A percentile compares a stretch with the other conserved stretches of the same genome.
Conservation (phyloP, 352 stramenopile species). For the Aphanomyces astaci region DNA sequence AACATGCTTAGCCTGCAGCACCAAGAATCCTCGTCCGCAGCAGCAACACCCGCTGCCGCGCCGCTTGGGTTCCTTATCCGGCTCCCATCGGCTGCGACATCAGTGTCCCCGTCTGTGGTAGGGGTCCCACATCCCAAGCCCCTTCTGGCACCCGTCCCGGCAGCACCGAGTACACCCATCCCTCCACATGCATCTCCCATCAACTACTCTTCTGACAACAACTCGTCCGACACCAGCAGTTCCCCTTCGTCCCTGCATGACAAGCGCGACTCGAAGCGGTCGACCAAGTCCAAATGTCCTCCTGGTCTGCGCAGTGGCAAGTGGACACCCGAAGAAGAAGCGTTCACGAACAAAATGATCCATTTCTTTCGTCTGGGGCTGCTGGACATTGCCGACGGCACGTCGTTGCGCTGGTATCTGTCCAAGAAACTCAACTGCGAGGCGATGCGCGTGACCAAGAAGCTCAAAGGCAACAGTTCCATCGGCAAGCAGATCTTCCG, state of each 20-base stretch:
- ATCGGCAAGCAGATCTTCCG: slow-evolving; percentile 86
- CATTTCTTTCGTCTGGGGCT: slow-evolving; percentile 78
- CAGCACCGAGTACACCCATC: not conserved
- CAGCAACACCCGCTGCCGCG: not conserved
- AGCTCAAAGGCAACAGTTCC: slow-evolving; percentile 82
- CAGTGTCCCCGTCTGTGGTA: not conserved
- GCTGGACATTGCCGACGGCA: slow-evolving; percentile 73
- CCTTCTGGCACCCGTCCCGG: not conserved
- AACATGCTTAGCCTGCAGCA: not conserved
- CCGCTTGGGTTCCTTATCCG: not conserved
- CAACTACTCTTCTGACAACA: not conserved
- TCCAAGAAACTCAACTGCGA: slow-evolving; percentile 80
- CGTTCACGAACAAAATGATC: slow-evolving; percentile 79
- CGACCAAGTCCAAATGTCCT: slow-evolving; percentile 80
- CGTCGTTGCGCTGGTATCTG: slow-evolving; percentile 77
- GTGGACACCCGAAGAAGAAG: slow-evolving; percentile 76
- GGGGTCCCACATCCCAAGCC: not conserved
- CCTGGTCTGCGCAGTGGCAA: slow-evolving; percentile 75
- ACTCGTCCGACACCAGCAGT: not conserved
- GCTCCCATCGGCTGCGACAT: not conserved
- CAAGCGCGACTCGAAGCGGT: slow-evolving; percentile 46
- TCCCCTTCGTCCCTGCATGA: not conserved
- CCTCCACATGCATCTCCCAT: not conserved
- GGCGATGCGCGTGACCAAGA: slow-evolving; percentile 84
- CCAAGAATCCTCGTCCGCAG: not conserved